Evolutionary conservation across 768 basidiomycete species (phyloP), one percentile per base, ranked within the genome.

Genomic region (Podaxis mareebaensis): DNA sequence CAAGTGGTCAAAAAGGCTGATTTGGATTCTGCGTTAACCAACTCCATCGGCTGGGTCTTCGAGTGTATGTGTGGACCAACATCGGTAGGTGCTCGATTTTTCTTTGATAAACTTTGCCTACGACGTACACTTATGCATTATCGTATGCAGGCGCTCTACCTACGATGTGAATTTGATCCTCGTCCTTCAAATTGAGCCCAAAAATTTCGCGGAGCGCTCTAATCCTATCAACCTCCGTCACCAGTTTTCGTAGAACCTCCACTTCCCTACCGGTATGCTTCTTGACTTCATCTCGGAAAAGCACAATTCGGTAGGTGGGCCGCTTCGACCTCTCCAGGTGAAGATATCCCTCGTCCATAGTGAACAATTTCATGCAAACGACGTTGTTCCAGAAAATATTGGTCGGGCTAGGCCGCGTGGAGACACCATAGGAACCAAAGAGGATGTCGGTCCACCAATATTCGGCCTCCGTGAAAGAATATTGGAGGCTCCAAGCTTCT

Each of bases 141-240:
- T n/a, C 4, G 24, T 28, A 61, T 15, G 61, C 61, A 22, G 61
- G 28, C 15, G 11, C 42, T 36, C 61, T 46, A 33, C 61, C 61
- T 22, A 42, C 24, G 2, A 62, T 62, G 33, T 62, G n/a, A 8
- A 36, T 12, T 20, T 28, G 39, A 55, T 62, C 53, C 22, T 62
- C 53, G 24, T 62, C 53, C n/a, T n/a, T 20, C 33, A 62, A 3
- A 24, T 48, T 4, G 3, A 62, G 12, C 13, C 61, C 61, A 38
- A 62, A 62, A 24, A 55, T 20, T 7, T 62, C 61, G 11, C 61
- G 40, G 5, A 62, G 26, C n/a, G 54, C 64, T 40, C 48, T 51
- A 24, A 75, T 71, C 63, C 75, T 72, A 52, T 77, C 73, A 51
- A 54, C 0, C 60, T 77, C 76, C 3, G 65, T 71, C 22, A n/a